Evolutionary conservation across 495 filamentous ascomycete species (phyloP), one percentile per base, ranked within the genome.

Genomic region (Choiromyces venosus): DNA sequence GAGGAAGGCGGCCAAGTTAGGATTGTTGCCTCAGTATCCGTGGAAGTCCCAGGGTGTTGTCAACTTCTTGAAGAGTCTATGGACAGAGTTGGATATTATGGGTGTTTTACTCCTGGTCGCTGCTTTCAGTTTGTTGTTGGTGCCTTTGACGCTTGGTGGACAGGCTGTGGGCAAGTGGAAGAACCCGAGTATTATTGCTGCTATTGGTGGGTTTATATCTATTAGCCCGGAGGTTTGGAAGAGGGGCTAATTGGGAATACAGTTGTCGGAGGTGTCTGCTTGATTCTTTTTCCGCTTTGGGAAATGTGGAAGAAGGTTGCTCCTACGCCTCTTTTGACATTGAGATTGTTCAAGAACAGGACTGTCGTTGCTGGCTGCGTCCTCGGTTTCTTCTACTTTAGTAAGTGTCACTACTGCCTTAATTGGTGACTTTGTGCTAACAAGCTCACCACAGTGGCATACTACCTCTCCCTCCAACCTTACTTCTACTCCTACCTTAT

Each of bases 401-500:
- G 75, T 77, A 1, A 71, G 68, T 66, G 12, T 18, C 46, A 35
- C 25, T 14, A 2, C 18, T 19, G 61, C 18, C 12, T 38, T n/a
- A 84, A 86, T 81, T 69, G 81, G 78, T n/a, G 10, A 0, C 42
- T 19, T 39, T 71, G 69, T 52, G 37, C 65, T 69, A 75, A 81
- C 71, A 75, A 73, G 7, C 25, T 73, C 76, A 70, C 46, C 33
- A 9, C 12, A 77, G 75, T 89, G 84, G 88, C 87, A 21, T 90
- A 89, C 78, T 91, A 89, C 76, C 87, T 90, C 64, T 89, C 88
- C 33, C 84, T 90, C 66, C 87, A 89, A 66, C 87, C 87, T 10
- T 91, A 91, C 78, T 88, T 91, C 70, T 87, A 86, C 74, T 92
- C 90, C 52, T 93, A 90, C 80, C 85, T 93, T 2, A 88, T 91